Evolutionary conservation across 179 eudicot species (phyloP).

Genomic region (Amaranthus tricolor): DNA sequence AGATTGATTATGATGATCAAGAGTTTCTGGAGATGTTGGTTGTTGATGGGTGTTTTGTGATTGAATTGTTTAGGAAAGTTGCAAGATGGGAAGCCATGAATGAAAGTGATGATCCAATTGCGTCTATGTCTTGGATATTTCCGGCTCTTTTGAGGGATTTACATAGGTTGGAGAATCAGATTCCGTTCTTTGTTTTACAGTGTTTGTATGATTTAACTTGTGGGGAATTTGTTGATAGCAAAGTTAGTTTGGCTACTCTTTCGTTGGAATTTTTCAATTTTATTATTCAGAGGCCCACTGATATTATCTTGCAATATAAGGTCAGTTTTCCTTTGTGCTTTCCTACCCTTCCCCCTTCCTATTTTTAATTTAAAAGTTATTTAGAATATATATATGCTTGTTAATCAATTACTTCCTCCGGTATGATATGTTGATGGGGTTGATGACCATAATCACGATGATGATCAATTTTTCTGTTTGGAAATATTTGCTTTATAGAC

Average conservation of each 20-base stretch:
- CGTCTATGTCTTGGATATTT: slow-evolving; percentile 62
- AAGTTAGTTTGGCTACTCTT: slow-evolving; percentile 35
- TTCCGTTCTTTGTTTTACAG: slow-evolving; percentile 69
- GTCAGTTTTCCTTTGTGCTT: slow-evolving; percentile 10
- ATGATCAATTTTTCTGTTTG: too few relatives aligned
- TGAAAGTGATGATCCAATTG: slow-evolving; percentile 59
- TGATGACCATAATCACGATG: too few relatives aligned
- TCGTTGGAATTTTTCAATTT: slow-evolving; percentile 55
- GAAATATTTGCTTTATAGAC: too few relatives aligned
- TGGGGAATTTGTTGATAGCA: background rate
- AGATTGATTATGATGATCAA: slow-evolving; percentile 19
- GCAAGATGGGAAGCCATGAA: slow-evolving; percentile 32
- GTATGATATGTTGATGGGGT: too few relatives aligned
- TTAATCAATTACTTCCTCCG: too few relatives aligned
- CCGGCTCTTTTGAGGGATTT: slow-evolving; percentile 67
- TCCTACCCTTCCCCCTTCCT: too few relatives aligned
- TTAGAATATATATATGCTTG: too few relatives aligned
- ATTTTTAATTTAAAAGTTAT: background rate
- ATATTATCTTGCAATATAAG: slow-evolving; percentile 30
- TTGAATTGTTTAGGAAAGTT: slow-evolving; percentile 65
- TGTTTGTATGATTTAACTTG: slow-evolving; percentile 45
- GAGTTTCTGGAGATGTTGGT: slow-evolving; percentile 72
- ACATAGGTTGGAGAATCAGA: slow-evolving; percentile 72
- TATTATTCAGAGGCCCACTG: slow-evolving; percentile 33
- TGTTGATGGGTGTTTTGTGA: slow-evolving; percentile 77